Evolutionary conservation across 441 rosid species (phyloP).

Genomic region (Pelargonium myrrhifolium): DNA sequence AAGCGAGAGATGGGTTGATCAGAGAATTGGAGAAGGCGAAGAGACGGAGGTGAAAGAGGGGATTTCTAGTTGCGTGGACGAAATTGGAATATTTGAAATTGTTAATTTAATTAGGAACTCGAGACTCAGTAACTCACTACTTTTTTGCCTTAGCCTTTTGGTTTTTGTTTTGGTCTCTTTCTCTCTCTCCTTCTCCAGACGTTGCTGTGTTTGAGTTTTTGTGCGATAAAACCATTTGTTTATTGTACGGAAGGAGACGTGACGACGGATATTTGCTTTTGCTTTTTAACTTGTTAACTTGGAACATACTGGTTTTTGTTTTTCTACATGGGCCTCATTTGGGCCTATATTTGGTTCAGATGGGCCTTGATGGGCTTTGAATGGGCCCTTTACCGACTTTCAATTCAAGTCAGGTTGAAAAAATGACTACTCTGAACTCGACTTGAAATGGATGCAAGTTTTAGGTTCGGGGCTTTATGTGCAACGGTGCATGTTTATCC

Average conservation of each 20-base stretch:
- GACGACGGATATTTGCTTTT: conserved; percentile 15
- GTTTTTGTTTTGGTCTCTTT: neutral
- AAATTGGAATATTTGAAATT: conserved; percentile 21
- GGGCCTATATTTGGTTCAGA: too few relatives aligned
- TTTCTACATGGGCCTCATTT: too few relatives aligned
- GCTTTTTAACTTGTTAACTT: neutral
- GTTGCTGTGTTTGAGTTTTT: neutral
- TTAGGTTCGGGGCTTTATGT: too few relatives aligned
- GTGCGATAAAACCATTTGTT: too few relatives aligned
- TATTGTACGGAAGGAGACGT: conserved; percentile 15
- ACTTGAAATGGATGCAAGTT: too few relatives aligned
- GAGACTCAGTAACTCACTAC: neutral
- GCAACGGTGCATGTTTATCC: too few relatives aligned
- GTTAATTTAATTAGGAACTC: neutral
- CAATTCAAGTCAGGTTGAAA: too few relatives aligned
- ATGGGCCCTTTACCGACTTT: too few relatives aligned
- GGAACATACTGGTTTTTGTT: neutral
- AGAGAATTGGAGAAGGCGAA: conserved; percentile 6
- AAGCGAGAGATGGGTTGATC: neutral
- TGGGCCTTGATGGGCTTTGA: too few relatives aligned
- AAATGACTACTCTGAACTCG: too few relatives aligned
- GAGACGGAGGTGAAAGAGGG: conserved; percentile 6
- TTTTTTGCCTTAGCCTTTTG: neutral
- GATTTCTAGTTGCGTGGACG: conserved; percentile 40
- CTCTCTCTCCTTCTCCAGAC: too few relatives aligned